Evolutionary conservation across 805 yeast genomes (phyloP).

Genomic region (Schwanniomyces occidentalis): DNA sequence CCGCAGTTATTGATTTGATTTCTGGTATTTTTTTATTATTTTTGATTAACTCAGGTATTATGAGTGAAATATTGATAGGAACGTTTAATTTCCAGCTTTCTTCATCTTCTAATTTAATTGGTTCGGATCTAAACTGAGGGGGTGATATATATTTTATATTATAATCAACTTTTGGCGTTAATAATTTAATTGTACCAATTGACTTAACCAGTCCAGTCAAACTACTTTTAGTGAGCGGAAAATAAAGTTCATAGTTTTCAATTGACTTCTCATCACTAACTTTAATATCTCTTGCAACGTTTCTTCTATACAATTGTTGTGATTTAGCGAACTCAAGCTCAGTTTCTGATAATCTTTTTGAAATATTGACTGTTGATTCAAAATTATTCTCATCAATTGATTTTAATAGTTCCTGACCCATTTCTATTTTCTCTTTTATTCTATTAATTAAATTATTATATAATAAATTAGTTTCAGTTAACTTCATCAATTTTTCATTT

Average conservation of each 20-base stretch:
- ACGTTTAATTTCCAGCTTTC: conserved; percentile 26
- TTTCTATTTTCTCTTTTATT: conserved; percentile 28
- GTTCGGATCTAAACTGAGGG: conserved; percentile 11
- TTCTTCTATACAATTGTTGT: conserved; percentile 19
- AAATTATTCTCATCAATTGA: conserved; percentile 8
- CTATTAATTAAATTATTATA: conserved; percentile 24
- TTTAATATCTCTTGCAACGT: conserved; percentile 9
- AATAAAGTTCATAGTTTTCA: conserved; percentile 11
- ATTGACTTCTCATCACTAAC: conserved; percentile 2
- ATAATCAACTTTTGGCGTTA: conserved; percentile 20
- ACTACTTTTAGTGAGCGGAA: conserved; percentile 13
- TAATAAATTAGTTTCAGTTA: conserved; percentile 20
- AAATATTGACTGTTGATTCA: conserved; percentile 2
- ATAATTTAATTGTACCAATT: conserved; percentile 12
- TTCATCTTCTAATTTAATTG: conserved; percentile 1
- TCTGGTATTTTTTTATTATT: conserved; percentile 20
- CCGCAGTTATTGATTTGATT: conserved; percentile 22
- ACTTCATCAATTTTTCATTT: conserved; percentile 15
- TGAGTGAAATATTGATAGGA: conserved; percentile 22
- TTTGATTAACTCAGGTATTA: conserved; percentile 5
- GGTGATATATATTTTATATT: conserved; percentile 25
- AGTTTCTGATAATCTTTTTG: conserved; percentile 9
- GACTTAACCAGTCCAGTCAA: conserved; percentile 14
- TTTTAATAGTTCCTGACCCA: conserved; percentile 21
- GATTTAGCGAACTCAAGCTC: conserved; percentile 19